Evolutionary conservation across 768 basidiomycete genomes (phyloP).

Genomic region (Pulveroboletus sp.): DNA sequence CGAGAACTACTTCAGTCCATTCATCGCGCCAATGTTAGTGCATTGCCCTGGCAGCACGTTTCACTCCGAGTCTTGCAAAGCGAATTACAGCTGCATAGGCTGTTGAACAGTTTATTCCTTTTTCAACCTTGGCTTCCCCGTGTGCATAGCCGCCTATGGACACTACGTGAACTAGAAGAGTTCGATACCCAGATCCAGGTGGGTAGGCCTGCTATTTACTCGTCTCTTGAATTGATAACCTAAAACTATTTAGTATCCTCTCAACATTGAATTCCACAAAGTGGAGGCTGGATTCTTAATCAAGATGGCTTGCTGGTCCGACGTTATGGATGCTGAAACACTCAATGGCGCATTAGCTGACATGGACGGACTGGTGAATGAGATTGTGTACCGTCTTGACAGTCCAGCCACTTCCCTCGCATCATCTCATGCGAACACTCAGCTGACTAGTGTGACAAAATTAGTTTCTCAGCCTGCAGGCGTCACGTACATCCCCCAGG

Average conservation of each 20-base stretch:
- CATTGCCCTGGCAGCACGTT: slow-evolving; percentile 41
- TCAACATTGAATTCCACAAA: slow-evolving; percentile 41
- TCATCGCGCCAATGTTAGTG: slow-evolving; percentile 36
- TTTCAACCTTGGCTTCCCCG: slow-evolving; percentile 33
- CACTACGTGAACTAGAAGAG: slow-evolving; percentile 13
- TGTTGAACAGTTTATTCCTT: slow-evolving; percentile 44
- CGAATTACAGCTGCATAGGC: slow-evolving; percentile 21
- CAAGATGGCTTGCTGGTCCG: slow-evolving; percentile 33
- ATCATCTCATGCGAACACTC: neutral
- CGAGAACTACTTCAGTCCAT: slow-evolving; percentile 34
- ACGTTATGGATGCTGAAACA: slow-evolving; percentile 23
- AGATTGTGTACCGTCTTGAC: slow-evolving; percentile 19
- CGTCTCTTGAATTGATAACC: neutral
- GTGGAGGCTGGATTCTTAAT: slow-evolving; percentile 27
- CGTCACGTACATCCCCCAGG: slow-evolving; percentile 4
- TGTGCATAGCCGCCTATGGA: slow-evolving; percentile 17
- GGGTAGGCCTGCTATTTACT: neutral
- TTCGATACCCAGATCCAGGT: slow-evolving; percentile 29
- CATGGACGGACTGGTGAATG: slow-evolving; percentile 18
- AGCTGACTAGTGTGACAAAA: neutral
- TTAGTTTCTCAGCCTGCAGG: neutral
- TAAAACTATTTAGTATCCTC: slow-evolving; percentile 33
- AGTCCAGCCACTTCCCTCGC: slow-evolving; percentile 4
- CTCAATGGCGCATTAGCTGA: slow-evolving; percentile 16
- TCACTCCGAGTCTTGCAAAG: slow-evolving; percentile 42